Percentiles rank a stretch among this genome's conserved stretches.
These are phyloP conservation scores for Apophysomyces variabilis DNA, from an alignment of 371 early-diverging fungal genomes.

Conservation along the genomic window DNA sequence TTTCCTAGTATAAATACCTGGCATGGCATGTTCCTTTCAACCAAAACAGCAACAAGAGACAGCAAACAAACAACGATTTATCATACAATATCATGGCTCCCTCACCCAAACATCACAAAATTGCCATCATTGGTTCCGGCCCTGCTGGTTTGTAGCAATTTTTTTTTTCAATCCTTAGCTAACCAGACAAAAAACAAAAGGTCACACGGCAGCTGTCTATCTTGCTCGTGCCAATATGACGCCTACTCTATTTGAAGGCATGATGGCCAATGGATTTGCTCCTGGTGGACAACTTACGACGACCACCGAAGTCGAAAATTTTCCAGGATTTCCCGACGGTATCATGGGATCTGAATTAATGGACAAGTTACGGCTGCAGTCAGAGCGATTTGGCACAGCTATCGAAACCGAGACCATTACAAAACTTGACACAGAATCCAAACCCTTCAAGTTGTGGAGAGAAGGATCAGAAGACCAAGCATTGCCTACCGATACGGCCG, in stretches of 20 bases:
- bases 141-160: constrained; percentile 72
- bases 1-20: too few relatives aligned
- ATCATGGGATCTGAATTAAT: constrained; percentile 82
- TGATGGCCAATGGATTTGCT: constrained; percentile 90
- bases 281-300: constrained; percentile 93
- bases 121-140: constrained; percentile 84
- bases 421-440: constrained; percentile 76
- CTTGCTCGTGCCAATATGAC: constrained; percentile 90
- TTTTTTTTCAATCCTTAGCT: not conserved
- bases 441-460: constrained; percentile 94
- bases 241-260: constrained; percentile 97
- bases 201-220: constrained; percentile 97
- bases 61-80: too few relatives aligned
- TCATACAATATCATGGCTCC: constrained; percentile 35
- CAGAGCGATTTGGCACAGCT: constrained; percentile 79
- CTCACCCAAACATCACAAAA: constrained; percentile 39
- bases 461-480: constrained; percentile 76
- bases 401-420: constrained; percentile 92
- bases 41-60: too few relatives aligned
- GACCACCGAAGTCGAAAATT: constrained; percentile 93
- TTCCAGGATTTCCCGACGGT: constrained; percentile 86
- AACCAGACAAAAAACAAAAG: constrained; percentile 16
- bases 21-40: too few relatives aligned
- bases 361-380: constrained; percentile 84
- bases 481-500: constrained; percentile 74